Evolutionary conservation across 2,329 filamentous ascomycete species (phyloP).

Genomic region (Pyrenochaeta sp.): DNA sequence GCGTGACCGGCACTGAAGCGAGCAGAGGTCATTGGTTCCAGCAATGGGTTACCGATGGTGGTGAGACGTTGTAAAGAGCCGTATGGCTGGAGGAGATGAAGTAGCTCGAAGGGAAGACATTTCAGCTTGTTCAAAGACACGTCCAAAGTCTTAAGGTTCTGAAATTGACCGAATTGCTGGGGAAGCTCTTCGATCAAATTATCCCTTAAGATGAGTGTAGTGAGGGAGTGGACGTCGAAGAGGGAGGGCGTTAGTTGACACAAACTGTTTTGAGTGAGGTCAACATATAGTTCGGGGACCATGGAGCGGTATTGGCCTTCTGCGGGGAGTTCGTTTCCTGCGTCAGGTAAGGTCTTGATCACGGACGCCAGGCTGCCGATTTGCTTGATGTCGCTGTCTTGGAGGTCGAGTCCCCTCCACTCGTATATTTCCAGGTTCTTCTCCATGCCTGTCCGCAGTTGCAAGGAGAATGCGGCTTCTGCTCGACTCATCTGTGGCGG

Average conservation of each 20-base stretch:
- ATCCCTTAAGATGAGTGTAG: slow-evolving; percentile 28
- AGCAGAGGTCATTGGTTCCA: slow-evolving; percentile 15
- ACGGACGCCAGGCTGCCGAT: slow-evolving; percentile 36
- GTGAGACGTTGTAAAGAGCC: slow-evolving; percentile 23
- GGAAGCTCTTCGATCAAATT: slow-evolving; percentile 42
- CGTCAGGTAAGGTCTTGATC: slow-evolving; percentile 33
- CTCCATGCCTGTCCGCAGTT: slow-evolving; percentile 24
- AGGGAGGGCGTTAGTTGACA: slow-evolving; percentile 28
- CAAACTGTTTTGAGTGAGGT: slow-evolving; percentile 34
- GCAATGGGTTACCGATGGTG: slow-evolving; percentile 27
- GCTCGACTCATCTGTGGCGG: slow-evolving; percentile 12
- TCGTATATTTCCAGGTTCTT: slow-evolving; percentile 25
- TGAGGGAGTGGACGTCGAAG: slow-evolving; percentile 38
- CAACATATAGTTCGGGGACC: slow-evolving; percentile 34
- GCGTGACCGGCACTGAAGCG: background rate
- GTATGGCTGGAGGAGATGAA: slow-evolving; percentile 24
- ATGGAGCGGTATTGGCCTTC: slow-evolving; percentile 43
- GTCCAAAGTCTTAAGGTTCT: slow-evolving; percentile 30
- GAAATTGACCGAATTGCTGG: slow-evolving; percentile 31
- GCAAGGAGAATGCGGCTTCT: slow-evolving; percentile 17
- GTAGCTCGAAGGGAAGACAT: slow-evolving; percentile 37
- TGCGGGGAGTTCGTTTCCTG: slow-evolving; percentile 33
- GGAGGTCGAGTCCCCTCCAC: slow-evolving; percentile 20
- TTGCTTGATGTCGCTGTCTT: slow-evolving; percentile 33
- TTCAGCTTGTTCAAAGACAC: slow-evolving; percentile 33